Evolutionary conservation across 352 stramenopile species (phyloP), one percentile per base, ranked within the genome.

Genomic region (Blastocystis sp.): DNA sequence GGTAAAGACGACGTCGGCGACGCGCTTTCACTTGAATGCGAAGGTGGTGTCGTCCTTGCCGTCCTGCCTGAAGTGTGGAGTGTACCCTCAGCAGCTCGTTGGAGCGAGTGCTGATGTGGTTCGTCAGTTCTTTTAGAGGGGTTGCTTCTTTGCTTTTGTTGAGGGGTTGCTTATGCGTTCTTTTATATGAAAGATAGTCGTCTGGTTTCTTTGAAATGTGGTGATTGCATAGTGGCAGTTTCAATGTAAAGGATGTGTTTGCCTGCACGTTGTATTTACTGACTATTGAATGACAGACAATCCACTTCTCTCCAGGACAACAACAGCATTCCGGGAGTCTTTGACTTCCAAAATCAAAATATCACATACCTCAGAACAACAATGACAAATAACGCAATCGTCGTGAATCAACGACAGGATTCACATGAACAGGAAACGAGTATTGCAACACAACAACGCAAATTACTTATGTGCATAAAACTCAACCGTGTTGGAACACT

Each of bases 1-100:
- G 35, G 74, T 85, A 24, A 21, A 41, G 3, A 55, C 50, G 24
- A 59, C 41, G 24, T n/a, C 65, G 26, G 74, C 51, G 13, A 62
- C 50, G 12, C 74, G 74, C 2, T 85, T 85, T 35, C 74, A 85
- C 41, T n/a, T 85, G 3, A 69, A 85, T 3, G 74, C 74, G 24
- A 16, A 69, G 24, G 45, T 80, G 3, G 69, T 80, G 29, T 6
- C 9, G 9, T 6, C 45, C 6, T 16, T 55, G 45, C 45, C 45
- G 16, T 16, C 6, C 6, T 16, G 45, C 6, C 45, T 55, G 45
- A 55, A 16, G 45, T 16, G 45, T 16, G 16, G 45, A 6, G 45
- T 16, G 45, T 55, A 16, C 16, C 45, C 45, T 6, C 45, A 16
- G 45, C 6, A 55, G 45, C 45, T 55, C 6, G 16, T 55, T 6